Conservation (phyloP, 257 asterid species). For the Voacanga thouarsii region DNA sequence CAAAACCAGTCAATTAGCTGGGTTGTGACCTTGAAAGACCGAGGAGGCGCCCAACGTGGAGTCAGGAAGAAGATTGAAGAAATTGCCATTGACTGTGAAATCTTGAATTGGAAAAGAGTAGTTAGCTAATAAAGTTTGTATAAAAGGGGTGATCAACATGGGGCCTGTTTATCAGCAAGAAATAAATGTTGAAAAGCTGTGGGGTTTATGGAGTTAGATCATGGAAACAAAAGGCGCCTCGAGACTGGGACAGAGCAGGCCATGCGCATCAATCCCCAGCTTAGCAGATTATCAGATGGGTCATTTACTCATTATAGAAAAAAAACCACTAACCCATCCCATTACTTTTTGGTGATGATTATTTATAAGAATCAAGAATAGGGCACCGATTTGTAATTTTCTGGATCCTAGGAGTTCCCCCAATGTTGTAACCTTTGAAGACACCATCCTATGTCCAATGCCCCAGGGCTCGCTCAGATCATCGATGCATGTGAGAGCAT, state of each 20-base stretch:
- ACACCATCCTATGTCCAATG: too few relatives aligned
- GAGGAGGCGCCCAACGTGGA: too few relatives aligned
- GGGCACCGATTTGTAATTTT: too few relatives aligned
- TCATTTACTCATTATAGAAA: constrained; percentile 3
- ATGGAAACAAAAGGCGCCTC: neutral
- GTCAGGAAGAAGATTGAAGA: too few relatives aligned
- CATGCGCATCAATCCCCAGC: neutral
- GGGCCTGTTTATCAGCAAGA: constrained; percentile 5
- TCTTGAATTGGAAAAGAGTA: too few relatives aligned
- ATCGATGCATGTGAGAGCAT: too few relatives aligned
- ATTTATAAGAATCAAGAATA: too few relatives aligned
- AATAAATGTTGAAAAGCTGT: neutral
- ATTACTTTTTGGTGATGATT: neutral
- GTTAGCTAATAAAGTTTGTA: neutral
- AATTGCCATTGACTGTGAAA: too few relatives aligned
- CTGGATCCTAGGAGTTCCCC: too few relatives aligned
- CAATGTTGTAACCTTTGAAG: too few relatives aligned
- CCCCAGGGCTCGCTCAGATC: too few relatives aligned
- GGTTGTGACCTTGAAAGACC: too few relatives aligned
- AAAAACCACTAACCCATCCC: neutral
- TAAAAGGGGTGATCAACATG: constrained; percentile 1
- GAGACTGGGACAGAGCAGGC: neutral
- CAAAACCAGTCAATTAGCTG: neutral
- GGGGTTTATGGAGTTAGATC: constrained; percentile 6
- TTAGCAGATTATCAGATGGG: neutral